Base-by-base conservation (phyloP, 2,329 filamentous ascomycete genomes). In the Penicillium sp. region DNA sequence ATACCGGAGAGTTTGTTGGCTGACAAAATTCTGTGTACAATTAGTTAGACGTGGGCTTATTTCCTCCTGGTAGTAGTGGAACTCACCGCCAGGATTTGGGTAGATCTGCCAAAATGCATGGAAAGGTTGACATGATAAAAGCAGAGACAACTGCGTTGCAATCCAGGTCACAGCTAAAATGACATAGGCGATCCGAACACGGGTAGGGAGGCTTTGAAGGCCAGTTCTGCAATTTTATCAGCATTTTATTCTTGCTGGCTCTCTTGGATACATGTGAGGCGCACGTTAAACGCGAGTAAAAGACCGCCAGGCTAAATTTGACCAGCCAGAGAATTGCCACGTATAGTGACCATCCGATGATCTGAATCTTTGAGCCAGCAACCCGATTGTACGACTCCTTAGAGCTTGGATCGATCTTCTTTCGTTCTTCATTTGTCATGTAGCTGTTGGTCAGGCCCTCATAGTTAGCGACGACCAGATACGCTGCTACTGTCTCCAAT, bases 71-170 rank as follows among this genome's bases (percentile, higher is more conserved):
- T 27, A 7, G 4, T 3, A 10, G 9, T 8, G 7, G 3, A 10
- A 72, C 79, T 67, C 59, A 82, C 80, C 75, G 17, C 82, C 81
- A 0, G 82, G 82, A 27, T 85, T 71, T 0, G 83, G 83, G 42
- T 75, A 70, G 36, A 85, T 82, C 61, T 85, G 81, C 81, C 82
- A 85, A 60, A 80, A 79, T n/a, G 72, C 73, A 29, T 70, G 59
- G 43, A 84, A 76, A 0, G 81, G 81, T 8, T 74, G 73, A 58
- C 83, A 85, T n/a, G 75, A 74, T 1, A 80, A 64, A 5, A 82
- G 68, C 12, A 84, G 70, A 2, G 76, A 75, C 24, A 82, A 63
- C 9, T 78, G 65, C 1, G 76, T 75, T 1, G 71, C 72, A 5
- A 83, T 30, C 51, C 76, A 84, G 2, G 78, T 81, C 7, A 65